phyloP scores from a whole-genome alignment of 1,139 yeast genomes.

The Blastobotrys buckinghamii region DNA sequence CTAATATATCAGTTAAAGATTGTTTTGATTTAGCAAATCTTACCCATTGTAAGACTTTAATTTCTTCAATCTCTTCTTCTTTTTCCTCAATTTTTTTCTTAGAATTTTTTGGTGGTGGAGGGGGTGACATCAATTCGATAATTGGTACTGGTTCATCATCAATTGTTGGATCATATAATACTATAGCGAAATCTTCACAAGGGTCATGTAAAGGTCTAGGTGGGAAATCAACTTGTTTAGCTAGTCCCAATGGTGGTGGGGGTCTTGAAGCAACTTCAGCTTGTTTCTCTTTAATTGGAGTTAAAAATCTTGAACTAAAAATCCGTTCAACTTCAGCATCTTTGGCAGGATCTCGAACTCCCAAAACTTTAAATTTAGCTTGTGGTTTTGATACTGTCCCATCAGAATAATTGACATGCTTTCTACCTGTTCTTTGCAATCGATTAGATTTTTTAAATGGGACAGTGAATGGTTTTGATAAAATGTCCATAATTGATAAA shows the following conservation, averaged over 20 bases:
- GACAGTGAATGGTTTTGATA: conserved; percentile 26
- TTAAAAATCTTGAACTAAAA: conserved; percentile 30
- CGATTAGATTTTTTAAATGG: conserved; percentile 17
- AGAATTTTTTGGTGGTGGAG: conserved; percentile 7
- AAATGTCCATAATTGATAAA: conserved; percentile 18
- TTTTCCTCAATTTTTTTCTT: conserved; percentile 2
- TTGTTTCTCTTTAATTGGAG: conserved; percentile 36
- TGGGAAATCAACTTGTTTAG: conserved; percentile 59
- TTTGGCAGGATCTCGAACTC: conserved; percentile 6
- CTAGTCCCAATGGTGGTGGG: conserved; percentile 79
- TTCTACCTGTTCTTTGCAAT: conserved; percentile 11
- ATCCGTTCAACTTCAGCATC: conserved; percentile 21
- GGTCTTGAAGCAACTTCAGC: conserved; percentile 36
- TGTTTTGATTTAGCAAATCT: conserved; percentile 28
- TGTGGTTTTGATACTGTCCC: neutral
- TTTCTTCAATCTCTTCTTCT: neutral
- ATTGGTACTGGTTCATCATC: conserved; percentile 40
- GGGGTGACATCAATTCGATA: conserved; percentile 12
- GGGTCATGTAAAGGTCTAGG: conserved; percentile 95
- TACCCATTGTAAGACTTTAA: conserved; percentile 5
- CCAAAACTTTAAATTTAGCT: neutral
- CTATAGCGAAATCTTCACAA: conserved; percentile 86
- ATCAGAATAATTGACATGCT: conserved; percentile 20
- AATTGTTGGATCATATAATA: conserved; percentile 89
- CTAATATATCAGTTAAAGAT: conserved; percentile 75